Evolutionary conservation across 2,329 filamentous ascomycete species (phyloP).

Genomic region (Venturiaceae sp.): DNA sequence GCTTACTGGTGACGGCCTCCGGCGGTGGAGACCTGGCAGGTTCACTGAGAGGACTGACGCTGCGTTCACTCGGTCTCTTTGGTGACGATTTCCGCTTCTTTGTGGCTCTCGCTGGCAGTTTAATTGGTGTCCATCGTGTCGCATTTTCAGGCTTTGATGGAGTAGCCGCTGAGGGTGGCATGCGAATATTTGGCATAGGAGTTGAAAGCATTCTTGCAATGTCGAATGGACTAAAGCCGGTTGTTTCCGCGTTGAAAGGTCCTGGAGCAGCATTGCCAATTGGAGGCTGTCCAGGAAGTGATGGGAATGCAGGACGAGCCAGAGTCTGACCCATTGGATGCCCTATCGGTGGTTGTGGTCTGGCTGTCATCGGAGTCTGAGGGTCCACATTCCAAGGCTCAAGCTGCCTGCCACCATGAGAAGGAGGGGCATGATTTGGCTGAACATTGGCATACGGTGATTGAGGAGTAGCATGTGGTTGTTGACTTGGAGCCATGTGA

Average conservation of each 20-base stretch:
- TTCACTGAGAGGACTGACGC: conserved; percentile 8
- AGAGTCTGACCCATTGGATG: neutral
- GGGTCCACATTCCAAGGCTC: conserved; percentile 37
- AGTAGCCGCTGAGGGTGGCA: neutral
- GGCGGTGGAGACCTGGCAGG: conserved; percentile 3
- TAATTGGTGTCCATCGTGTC: neutral
- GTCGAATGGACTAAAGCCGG: conserved; percentile 1
- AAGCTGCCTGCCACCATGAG: conserved; percentile 32
- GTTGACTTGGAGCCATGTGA: neutral
- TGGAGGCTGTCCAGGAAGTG: neutral
- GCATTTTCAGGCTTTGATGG: neutral
- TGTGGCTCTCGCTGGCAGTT: neutral
- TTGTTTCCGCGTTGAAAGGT: neutral
- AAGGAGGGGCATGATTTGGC: neutral
- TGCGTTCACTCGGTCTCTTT: neutral
- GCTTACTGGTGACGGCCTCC: conserved; percentile 15
- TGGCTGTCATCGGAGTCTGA: conserved; percentile 29
- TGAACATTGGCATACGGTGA: neutral
- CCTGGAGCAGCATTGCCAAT: neutral
- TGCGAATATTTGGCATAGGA: neutral
- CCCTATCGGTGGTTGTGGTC: conserved; percentile 18
- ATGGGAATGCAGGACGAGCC: neutral
- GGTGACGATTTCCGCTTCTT: conserved; percentile 2
- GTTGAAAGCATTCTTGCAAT: conserved; percentile 5
- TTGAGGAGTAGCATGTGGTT: neutral